These are phyloP conservation scores for Leptographium procerum DNA, from an alignment of 2,329 filamentous ascomycete species.

Conservation along the genomic window DNA sequence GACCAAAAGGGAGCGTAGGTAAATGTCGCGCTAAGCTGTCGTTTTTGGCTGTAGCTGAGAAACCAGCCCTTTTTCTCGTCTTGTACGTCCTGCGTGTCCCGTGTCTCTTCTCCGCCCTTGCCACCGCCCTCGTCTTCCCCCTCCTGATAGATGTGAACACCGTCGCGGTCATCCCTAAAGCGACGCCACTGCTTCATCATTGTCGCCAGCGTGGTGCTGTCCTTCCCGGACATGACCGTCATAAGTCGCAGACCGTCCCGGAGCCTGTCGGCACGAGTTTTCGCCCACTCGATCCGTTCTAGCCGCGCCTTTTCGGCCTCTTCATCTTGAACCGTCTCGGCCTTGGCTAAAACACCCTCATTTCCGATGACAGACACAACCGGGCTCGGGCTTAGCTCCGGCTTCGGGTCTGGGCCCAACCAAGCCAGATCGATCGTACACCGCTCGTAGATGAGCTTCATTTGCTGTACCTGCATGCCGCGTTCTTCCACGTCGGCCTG, in stretches of 20 bases:
- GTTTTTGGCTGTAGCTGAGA: neutral
- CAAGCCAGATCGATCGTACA: slow-evolving; percentile 5
- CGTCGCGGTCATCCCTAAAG: neutral
- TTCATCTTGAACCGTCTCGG: neutral
- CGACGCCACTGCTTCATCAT: slow-evolving; percentile 2
- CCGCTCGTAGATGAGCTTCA: slow-evolving; percentile 10
- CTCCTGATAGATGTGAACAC: neutral
- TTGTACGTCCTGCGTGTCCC: too few species aligned
- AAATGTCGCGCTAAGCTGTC: neutral
- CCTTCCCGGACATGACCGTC: neutral
- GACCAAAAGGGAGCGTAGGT: slow-evolving; percentile 1
- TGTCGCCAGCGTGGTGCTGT: neutral
- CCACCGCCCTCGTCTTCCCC: neutral
- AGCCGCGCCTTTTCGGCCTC: neutral
- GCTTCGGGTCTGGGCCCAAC: slow-evolving; percentile 5
- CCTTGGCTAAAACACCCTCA: too few species aligned
- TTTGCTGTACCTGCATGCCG: slow-evolving; percentile 7
- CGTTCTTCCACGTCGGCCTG: slow-evolving; percentile 9
- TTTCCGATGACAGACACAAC: neutral
- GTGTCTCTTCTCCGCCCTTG: neutral
- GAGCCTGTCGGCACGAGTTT: neutral
- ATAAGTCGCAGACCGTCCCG: slow-evolving; percentile 2
- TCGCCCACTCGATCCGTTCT: neutral
- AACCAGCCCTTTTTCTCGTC: neutral
- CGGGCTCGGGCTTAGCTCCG: too few species aligned